phyloP scores from a whole-genome alignment of 139 green algal genomes.

The Chlorokybus atmophyticus region DNA sequence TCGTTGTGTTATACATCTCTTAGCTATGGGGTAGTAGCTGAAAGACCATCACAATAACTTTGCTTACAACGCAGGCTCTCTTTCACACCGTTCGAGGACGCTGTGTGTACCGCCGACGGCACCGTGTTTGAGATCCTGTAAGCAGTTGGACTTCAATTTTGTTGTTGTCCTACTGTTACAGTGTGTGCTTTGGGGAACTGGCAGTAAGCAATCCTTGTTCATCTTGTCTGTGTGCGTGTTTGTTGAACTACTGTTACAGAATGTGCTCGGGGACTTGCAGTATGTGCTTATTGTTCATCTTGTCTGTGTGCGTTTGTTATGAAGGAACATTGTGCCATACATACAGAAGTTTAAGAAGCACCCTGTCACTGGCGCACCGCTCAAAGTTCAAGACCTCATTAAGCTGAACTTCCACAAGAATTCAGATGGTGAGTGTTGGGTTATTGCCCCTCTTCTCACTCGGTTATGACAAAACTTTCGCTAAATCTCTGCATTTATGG shows the following conservation, averaged over 20 bases:
- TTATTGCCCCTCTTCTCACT: too few species aligned
- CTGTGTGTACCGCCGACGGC: conserved; percentile 39
- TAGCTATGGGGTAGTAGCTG: neutral
- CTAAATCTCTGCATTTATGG: neutral
- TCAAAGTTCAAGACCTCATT: conserved; percentile 73
- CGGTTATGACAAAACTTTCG: conserved; percentile 1
- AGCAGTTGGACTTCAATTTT: neutral
- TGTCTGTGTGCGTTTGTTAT: conserved; percentile 8
- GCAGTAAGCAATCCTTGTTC: neutral
- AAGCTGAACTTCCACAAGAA: conserved; percentile 89
- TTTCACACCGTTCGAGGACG: conserved; percentile 86
- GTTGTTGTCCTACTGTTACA: neutral
- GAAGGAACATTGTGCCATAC: conserved; percentile 28
- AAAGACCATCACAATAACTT: neutral
- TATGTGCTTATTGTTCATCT: conserved; percentile 6
- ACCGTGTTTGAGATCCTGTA: conserved; percentile 27
- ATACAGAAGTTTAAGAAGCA: conserved; percentile 32
- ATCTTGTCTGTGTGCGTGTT: conserved; percentile 5
- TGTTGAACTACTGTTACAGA: neutral
- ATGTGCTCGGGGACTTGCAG: neutral
- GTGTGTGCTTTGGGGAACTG: neutral
- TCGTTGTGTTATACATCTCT: neutral
- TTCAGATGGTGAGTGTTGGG: conserved; percentile 13
- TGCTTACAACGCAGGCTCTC: conserved; percentile 39
- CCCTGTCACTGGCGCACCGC: conserved; percentile 65